Evolutionary conservation across 2,329 filamentous ascomycete genomes (phyloP).

Genomic region (Neopestalotiopsis sp.): DNA sequence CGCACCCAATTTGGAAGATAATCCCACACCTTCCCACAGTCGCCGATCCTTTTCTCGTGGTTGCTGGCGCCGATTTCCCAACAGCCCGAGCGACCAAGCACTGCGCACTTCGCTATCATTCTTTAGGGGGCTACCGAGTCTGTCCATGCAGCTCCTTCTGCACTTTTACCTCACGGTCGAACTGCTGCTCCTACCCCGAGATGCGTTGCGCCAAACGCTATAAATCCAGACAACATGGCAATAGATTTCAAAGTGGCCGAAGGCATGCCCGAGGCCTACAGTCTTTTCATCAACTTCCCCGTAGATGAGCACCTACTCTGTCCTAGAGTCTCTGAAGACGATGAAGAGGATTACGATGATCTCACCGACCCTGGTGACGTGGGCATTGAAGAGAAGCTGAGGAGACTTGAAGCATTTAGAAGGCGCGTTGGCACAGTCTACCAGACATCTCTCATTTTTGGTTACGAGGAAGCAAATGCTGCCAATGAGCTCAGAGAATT

Average conservation of each 20-base stretch:
- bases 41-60: not conserved
- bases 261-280: conserved; percentile 15
- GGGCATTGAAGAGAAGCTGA: conserved; percentile 53
- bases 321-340: conserved; percentile 66
- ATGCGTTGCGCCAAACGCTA: not conserved
- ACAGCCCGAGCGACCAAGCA: not conserved
- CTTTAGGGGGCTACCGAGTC: not conserved
- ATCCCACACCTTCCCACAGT: not conserved
- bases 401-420: conserved; percentile 59
- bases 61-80: not conserved
- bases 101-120: not conserved
- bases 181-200: not conserved
- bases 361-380: conserved; percentile 51
- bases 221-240: conserved; percentile 14
- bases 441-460: conserved; percentile 71
- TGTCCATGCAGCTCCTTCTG: not conserved
- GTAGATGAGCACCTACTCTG: conserved; percentile 69
- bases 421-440: conserved; percentile 66
- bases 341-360: conserved; percentile 68
- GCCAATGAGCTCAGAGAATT: conserved; percentile 66
- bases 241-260: conserved; percentile 15
- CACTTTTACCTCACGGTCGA: not conserved
- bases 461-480: conserved; percentile 65
- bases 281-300: conserved; percentile 37
- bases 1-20: not conserved